Percentiles rank a stretch among this genome's conserved stretches.
These are phyloP conservation scores for Takashimella koratensis DNA, from an alignment of 1,284 basidiomycete genomes.

Conservation along the genomic window DNA sequence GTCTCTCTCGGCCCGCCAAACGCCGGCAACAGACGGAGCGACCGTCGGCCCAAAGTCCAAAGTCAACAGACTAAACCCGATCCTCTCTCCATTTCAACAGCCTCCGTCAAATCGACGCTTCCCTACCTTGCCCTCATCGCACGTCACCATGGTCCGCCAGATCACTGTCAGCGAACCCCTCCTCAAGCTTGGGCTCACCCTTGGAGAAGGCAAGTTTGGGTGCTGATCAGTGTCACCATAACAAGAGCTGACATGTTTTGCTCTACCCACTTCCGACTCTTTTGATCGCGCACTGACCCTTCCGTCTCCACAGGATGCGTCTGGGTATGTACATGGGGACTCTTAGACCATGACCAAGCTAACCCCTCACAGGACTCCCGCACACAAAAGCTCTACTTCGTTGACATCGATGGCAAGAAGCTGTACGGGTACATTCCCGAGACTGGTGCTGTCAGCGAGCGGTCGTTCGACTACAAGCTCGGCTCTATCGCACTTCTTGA, in stretches of 20 bases:
- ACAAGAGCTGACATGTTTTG: not conserved
- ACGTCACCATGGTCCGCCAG: not conserved
- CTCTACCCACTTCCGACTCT: not conserved
- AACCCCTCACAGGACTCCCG: constrained; percentile 16
- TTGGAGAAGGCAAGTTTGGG: constrained; percentile 17
- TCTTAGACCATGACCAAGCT: not conserved
- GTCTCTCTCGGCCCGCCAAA: too few species aligned
- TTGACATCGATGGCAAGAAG: constrained; percentile 23
- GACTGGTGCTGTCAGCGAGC: constrained; percentile 13
- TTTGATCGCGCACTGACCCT: not conserved
- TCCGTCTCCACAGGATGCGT: constrained; percentile 1
- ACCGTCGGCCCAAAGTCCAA: too few species aligned
- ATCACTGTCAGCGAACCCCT: constrained; percentile 13
- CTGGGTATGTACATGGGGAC: too few species aligned
- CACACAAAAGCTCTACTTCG: constrained; percentile 20
- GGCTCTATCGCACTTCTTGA: constrained; percentile 10
- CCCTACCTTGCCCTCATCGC: too few species aligned
- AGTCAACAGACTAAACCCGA: too few species aligned
- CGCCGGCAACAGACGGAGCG: too few species aligned
- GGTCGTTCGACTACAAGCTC: constrained; percentile 21
- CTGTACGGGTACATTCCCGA: constrained; percentile 20
- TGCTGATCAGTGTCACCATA: not conserved
- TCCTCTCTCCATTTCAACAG: too few species aligned
- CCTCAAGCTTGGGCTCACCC: constrained; percentile 11
- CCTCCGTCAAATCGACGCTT: too few species aligned